These are phyloP conservation scores for Saccharomyces paradoxus DNA, from an alignment of 805 yeast genomes.

Conservation along the genomic window DNA sequence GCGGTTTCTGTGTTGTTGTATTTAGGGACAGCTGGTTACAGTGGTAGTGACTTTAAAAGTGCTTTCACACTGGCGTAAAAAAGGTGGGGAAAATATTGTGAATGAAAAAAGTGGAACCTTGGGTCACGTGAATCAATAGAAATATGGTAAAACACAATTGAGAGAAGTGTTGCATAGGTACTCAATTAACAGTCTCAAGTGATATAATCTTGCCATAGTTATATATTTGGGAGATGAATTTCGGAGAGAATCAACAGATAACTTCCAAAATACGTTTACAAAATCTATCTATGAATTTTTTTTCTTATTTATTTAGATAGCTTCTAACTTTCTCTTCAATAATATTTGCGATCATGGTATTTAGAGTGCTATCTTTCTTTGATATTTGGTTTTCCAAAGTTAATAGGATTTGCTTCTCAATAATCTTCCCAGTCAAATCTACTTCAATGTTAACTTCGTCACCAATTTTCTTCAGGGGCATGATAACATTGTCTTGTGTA, in stretches of 20 bases:
- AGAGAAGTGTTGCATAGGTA: not conserved
- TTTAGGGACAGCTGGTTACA: not conserved
- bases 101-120: not conserved
- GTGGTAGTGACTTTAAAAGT: not conserved
- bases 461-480: conserved; percentile 58
- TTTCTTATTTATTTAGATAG: conserved; percentile 4
- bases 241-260: not conserved
- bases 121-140: not conserved
- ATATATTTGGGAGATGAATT: not conserved
- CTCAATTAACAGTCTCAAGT: not conserved
- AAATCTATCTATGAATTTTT: not conserved
- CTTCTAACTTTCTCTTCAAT: conserved; percentile 37
- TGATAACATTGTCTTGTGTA: conserved; percentile 73
- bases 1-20: not conserved
- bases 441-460: conserved; percentile 83
- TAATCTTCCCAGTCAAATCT: conserved; percentile 84
- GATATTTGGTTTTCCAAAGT: conserved; percentile 47
- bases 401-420: conserved; percentile 73
- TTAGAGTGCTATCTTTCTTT: conserved; percentile 43
- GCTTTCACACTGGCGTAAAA: not conserved
- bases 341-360: conserved; percentile 39
- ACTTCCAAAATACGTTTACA: not conserved
- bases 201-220: not conserved
- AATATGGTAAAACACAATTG: not conserved
- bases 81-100: not conserved